Evolutionary conservation across 75 land plant genomes (phyloP), one percentile per base, ranked within the genome.

Genomic region (Cryptomeria japonica): DNA sequence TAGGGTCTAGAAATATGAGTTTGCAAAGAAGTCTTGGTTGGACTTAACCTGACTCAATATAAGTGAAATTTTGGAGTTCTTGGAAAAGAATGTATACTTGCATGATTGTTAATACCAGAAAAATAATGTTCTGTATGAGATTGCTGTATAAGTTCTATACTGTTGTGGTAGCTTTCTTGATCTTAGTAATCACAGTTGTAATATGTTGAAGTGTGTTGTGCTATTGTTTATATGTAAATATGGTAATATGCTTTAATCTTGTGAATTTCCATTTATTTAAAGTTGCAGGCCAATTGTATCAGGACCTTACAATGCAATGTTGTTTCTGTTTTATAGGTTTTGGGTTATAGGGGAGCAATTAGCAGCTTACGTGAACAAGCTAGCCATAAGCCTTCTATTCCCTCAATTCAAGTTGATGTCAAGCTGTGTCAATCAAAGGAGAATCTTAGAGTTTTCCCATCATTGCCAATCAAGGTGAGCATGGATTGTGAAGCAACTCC

Each of bases 341-440:
- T 94, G 87, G 93, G 95, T 86, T 92, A 95, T 84, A 92, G 99
- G 86, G 99, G 96, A 75, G 91, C 97, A 77, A 92, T 96, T 51
- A 96, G 99, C 80, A 97, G 99, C 87, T 95, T 97, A 84, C 91
- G 96, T 55, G 97, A 98, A 68, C 99, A 97, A 94, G 99, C 99
- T 85, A 96, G 99, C 87, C 93, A 88, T 73, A 91, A 92, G 84
- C 36, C 92, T 37, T 94, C 58, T 64, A 87, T 94, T 85, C 89
- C 96, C 39, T 93, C 89, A 47, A 93, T 97, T 15, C 86, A 88
- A 86, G 99, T 91, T 31, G 92, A 95, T 49, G 90, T 90, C 87
- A 92, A 90, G 55, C 94, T 98, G 61, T 95, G 96, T 76, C 91
- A 92, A 37, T 56, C 37, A 56, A 51, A 93, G 76, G 93, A 96